Conservation (phyloP, 345 rosid genomes). For the Populus alba region DNA sequence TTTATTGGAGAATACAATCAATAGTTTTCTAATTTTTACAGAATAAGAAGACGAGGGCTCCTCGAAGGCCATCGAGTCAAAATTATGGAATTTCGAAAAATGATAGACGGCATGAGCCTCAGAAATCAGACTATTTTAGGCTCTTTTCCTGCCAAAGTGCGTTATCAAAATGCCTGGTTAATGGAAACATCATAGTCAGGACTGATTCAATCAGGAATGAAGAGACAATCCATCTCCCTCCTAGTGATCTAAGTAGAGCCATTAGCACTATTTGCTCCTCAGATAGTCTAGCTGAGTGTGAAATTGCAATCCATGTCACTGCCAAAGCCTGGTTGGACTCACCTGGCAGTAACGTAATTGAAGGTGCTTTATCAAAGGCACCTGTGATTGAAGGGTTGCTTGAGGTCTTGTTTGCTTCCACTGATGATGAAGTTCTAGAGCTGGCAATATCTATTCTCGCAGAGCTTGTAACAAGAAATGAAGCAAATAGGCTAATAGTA, state of each 20-base stretch:
- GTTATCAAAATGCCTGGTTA: slow-evolving; percentile 36
- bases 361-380: slow-evolving; percentile 37
- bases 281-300: slow-evolving; percentile 42
- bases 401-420: slow-evolving; percentile 50
- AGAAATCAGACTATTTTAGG: slow-evolving; percentile 25
- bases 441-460: slow-evolving; percentile 49
- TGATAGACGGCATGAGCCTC: slow-evolving; percentile 28
- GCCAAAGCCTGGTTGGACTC: slow-evolving; percentile 50
- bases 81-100: slow-evolving; percentile 9
- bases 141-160: slow-evolving; percentile 42
- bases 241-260: slow-evolving; percentile 39
- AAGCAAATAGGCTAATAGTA: slow-evolving; percentile 35
- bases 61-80: slow-evolving; percentile 24
- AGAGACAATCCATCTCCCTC: slow-evolving; percentile 11
- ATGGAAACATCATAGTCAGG: slow-evolving; percentile 15
- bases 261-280: slow-evolving; percentile 40
- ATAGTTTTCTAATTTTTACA: slow-evolving; percentile 20
- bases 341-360: slow-evolving; percentile 30
- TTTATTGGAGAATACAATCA: slow-evolving; percentile 8
- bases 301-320: slow-evolving; percentile 41
- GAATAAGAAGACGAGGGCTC: slow-evolving; percentile 26
- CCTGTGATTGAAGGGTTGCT: slow-evolving; percentile 48
- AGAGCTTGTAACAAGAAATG: slow-evolving; percentile 35
- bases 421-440: slow-evolving; percentile 54
- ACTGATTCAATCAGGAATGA: slow-evolving; percentile 15